Conservation (phyloP, 768 basidiomycete genomes). For the Psilocybe cyanescens region DNA sequence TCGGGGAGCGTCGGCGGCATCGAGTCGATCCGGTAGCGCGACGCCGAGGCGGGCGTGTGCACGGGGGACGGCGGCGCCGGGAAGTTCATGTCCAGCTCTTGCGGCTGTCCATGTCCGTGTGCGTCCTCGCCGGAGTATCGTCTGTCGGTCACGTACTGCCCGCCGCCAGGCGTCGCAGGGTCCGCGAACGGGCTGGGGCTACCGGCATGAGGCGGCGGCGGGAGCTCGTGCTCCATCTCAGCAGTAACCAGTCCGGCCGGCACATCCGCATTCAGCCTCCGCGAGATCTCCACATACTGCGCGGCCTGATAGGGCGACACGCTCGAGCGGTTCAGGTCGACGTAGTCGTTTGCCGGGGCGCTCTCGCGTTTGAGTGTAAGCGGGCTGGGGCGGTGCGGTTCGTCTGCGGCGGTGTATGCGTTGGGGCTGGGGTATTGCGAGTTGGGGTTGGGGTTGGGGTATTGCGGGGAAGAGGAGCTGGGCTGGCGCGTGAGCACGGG, state of each 20-base stretch:
- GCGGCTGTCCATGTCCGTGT: conserved; percentile 17
- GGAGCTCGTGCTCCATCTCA: conserved; percentile 28
- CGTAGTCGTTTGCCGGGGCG: conserved; percentile 48
- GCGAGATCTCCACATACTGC: conserved; percentile 75
- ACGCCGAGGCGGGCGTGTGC: conserved; percentile 26
- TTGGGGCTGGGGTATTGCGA: conserved; percentile 16
- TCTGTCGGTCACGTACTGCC: conserved; percentile 20
- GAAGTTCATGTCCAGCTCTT: conserved; percentile 35
- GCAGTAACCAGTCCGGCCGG: conserved; percentile 38
- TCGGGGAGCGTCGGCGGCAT: conserved; percentile 58
- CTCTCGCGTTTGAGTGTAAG: conserved; percentile 12
- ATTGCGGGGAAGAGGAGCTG: conserved; percentile 25
- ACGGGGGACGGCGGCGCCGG: conserved; percentile 41
- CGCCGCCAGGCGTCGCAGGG: conserved; percentile 22
- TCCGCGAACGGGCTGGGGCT: conserved; percentile 31
- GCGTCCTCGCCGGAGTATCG: not conserved
- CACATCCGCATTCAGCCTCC: conserved; percentile 49
- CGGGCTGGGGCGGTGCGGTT: conserved; percentile 2
- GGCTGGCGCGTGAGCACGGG: not conserved
- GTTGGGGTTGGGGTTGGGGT: conserved; percentile 19
- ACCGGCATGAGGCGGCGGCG: conserved; percentile 21
- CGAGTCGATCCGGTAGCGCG: conserved; percentile 50
- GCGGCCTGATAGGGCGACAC: conserved; percentile 76
- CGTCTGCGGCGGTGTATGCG: conserved; percentile 12
- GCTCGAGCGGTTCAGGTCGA: conserved; percentile 69